These are phyloP conservation scores for Metahyphopichia silvanorum DNA, from an alignment of 805 yeast species.

Conservation along the genomic window DNA sequence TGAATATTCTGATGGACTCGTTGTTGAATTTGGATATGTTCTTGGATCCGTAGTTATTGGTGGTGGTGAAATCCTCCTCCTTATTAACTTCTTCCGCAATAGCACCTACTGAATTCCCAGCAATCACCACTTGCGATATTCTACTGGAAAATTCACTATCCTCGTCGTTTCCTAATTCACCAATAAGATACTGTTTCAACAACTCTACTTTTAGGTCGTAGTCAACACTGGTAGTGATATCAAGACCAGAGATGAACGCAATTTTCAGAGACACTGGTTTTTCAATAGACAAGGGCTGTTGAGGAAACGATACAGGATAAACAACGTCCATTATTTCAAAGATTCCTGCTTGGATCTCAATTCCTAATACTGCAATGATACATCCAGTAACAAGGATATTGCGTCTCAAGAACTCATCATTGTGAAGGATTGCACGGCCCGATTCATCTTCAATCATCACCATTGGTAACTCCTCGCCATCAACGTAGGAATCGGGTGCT, in stretches of 20 bases:
- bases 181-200: slow-evolving; percentile 66
- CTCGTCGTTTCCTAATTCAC: slow-evolving; percentile 51
- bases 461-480: slow-evolving; percentile 19
- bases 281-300: slow-evolving; percentile 28
- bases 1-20: slow-evolving; percentile 53
- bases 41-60: slow-evolving; percentile 48
- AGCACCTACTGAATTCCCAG: slow-evolving; percentile 64
- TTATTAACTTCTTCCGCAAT: slow-evolving; percentile 21
- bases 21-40: slow-evolving; percentile 50
- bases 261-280: slow-evolving; percentile 38
- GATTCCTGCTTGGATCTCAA: slow-evolving; percentile 78
- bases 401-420: slow-evolving; percentile 51
- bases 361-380: slow-evolving; percentile 83
- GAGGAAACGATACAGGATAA: slow-evolving; percentile 66
- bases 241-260: slow-evolving; percentile 77
- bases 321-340: slow-evolving; percentile 81
- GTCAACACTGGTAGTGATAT: slow-evolving; percentile 45
- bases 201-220: slow-evolving; percentile 49
- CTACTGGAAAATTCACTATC: slow-evolving; percentile 22
- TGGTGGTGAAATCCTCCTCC: slow-evolving; percentile 23
- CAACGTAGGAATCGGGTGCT: slow-evolving; percentile 26
- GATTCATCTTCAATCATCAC: slow-evolving; percentile 90
- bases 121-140: slow-evolving; percentile 55
- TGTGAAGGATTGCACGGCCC: slow-evolving; percentile 74
- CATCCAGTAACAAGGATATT: slow-evolving; percentile 81